Evolutionary conservation across 1,139 yeast species (phyloP).

Genomic region (Torulaspora pretoriensis): DNA sequence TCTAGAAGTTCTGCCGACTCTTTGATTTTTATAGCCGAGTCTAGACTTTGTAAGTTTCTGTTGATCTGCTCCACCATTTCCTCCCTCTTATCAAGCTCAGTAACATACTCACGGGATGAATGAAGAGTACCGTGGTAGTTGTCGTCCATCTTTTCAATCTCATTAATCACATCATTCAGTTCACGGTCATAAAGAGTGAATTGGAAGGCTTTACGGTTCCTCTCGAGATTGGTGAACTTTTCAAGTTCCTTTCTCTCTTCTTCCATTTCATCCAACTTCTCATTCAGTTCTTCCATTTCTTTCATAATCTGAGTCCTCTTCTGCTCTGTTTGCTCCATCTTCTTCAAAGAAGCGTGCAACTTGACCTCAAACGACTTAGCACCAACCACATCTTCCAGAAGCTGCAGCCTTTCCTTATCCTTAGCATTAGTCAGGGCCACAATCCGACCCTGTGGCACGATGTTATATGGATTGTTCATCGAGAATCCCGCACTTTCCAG

Average conservation of each 20-base stretch:
- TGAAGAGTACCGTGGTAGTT: conserved; percentile 51
- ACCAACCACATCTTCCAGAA: conserved; percentile 91
- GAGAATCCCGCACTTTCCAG: conserved; percentile 93
- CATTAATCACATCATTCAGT: conserved; percentile 54
- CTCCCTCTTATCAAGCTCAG: conserved; percentile 47
- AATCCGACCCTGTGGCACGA: conserved; percentile 94
- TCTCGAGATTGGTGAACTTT: conserved; percentile 63
- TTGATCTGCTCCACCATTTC: conserved; percentile 44
- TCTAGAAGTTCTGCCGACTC: conserved; percentile 51
- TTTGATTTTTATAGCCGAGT: conserved; percentile 42
- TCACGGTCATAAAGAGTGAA: conserved; percentile 78
- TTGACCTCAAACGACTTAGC: conserved; percentile 86
- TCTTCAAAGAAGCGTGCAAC: conserved; percentile 71
- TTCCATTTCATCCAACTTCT: conserved; percentile 70
- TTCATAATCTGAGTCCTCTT: conserved; percentile 74
- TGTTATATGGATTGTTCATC: conserved; percentile 85
- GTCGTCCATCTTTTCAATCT: conserved; percentile 59
- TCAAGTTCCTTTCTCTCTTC: conserved; percentile 75
- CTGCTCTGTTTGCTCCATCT: conserved; percentile 67
- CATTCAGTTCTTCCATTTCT: conserved; percentile 64
- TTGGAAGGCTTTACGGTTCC: conserved; percentile 65
- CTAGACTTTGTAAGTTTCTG: conserved; percentile 28
- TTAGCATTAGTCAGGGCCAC: conserved; percentile 83
- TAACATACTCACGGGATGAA: conserved; percentile 39
- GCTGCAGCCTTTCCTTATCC: conserved; percentile 70